These are phyloP conservation scores for Sutorius australiensis DNA, from an alignment of 768 basidiomycete species.

Conservation along the genomic window DNA sequence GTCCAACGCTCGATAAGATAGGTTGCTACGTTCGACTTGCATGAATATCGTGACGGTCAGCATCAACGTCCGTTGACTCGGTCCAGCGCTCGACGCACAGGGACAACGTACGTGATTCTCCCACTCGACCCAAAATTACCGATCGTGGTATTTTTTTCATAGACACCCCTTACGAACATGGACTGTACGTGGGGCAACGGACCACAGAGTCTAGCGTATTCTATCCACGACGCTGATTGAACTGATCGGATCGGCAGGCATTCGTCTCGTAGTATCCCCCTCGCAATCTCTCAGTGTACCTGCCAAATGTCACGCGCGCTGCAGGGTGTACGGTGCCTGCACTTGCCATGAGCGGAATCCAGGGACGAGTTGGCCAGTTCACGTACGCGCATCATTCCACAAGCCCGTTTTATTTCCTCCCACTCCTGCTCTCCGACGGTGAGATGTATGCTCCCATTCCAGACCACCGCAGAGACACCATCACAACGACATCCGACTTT, in stretches of 20 bases:
- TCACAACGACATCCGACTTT: slow-evolving; percentile 12
- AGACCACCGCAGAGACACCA: slow-evolving; percentile 4
- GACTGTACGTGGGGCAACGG: background rate
- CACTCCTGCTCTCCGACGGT: background rate
- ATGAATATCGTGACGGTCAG: background rate
- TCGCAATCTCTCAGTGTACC: background rate
- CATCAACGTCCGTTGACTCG: background rate
- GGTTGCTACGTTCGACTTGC: too few species aligned
- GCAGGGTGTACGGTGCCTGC: background rate
- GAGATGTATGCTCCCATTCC: slow-evolving; percentile 5
- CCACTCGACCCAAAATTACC: background rate
- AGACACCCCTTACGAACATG: background rate
- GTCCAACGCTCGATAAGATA: too few species aligned
- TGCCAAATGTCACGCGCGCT: background rate
- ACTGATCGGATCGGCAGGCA: background rate
- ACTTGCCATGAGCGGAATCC: background rate
- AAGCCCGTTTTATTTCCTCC: background rate
- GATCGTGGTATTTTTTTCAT: background rate
- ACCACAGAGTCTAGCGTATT: background rate
- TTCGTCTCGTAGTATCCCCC: background rate
- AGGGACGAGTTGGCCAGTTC: background rate
- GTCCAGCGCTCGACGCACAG: background rate
- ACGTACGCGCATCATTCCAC: background rate
- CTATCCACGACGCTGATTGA: background rate
- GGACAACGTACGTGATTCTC: slow-evolving; percentile 5